Percentiles rank a stretch among this genome's conserved stretches.
phyloP scores from a whole-genome alignment of 352 stramenopile species.

The Phytopythium boreale region DNA sequence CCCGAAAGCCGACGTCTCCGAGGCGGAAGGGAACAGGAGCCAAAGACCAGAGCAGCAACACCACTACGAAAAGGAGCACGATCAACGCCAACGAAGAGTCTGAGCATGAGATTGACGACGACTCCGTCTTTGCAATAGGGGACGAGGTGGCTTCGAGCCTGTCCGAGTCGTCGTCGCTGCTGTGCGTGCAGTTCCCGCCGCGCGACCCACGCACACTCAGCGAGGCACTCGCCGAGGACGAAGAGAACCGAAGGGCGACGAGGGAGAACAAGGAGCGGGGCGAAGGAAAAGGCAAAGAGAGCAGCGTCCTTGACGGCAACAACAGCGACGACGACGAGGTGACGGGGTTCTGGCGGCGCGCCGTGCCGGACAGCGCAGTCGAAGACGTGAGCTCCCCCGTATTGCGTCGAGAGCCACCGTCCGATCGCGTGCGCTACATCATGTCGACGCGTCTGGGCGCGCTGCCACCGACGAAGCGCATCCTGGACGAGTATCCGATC shows the following conservation, averaged over 20 bases:
- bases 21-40: conserved; percentile 1
- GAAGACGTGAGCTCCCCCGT: conserved; percentile 31
- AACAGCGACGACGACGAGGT: conserved; percentile 29
- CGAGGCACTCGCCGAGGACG: conserved; percentile 26
- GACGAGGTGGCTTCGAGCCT: not conserved
- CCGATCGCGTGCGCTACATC: conserved; percentile 65
- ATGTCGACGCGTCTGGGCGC: conserved; percentile 55
- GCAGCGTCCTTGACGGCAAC: not conserved
- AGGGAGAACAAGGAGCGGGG: not conserved
- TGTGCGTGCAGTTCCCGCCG: conserved; percentile 26
- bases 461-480: conserved; percentile 54
- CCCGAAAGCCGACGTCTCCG: conserved; percentile 15
- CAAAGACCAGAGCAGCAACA: not conserved
- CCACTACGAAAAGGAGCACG: not conserved
- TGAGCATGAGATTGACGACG: not conserved
- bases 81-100: not conserved
- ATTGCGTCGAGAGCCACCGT: conserved; percentile 26
- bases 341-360: conserved; percentile 52
- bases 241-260: conserved; percentile 10
- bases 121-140: not conserved
- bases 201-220: conserved; percentile 20
- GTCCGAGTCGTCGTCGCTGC: not conserved
- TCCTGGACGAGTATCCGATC: conserved; percentile 71
- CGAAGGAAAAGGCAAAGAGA: not conserved
- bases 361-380: conserved; percentile 32